Evolutionary conservation across 257 asterid species (phyloP), one percentile per base, ranked within the genome.

Genomic region (Vinca minor): DNA sequence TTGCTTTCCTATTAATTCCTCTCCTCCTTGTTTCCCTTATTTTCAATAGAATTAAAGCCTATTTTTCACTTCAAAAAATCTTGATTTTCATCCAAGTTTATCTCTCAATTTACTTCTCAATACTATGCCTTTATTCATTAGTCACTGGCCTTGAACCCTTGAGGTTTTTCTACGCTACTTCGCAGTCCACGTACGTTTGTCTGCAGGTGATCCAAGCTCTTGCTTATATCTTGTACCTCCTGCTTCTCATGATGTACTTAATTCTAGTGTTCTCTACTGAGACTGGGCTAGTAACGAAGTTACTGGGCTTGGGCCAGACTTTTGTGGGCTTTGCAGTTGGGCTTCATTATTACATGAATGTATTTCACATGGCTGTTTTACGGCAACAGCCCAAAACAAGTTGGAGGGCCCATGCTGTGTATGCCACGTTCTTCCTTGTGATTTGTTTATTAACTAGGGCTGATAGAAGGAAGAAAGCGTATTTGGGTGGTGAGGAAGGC

Each of bases 251-350:
- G 70, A 87, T 92, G 96, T 89, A 89, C 91, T 62, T 92, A 2
- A 56, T 89, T 7, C 80, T 87, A 0, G 96, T 89, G 2, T 89
- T 89, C 77, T 89, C 98, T 0, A 87, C 96, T 0, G 88, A 78
- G 49, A 79, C 86, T 62, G 95, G 86, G 70, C 75, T 70, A 42
- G 58, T 60, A 1, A 76, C 88, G 0, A 92, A 84, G 87, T 0
- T 84, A 1, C 58, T 89, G 73, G 89, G 96, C 80, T 78, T 92
- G 77, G 95, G 71, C 71, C 95, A 92, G 68, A 87, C 91, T 0
- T 75, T 92, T 9, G 97, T 89, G 84, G 98, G 98, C 83, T 85
- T 87, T 23, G 77, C 94, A 0, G 87, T 92, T 71, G 98, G 98
- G 68, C 86, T 92, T 14, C 98, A 92, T 80, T 87, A 87, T 63